These are phyloP conservation scores for Platanus orientalis DNA, from an alignment of 164 flowering plant genomes.

Conservation along the genomic window DNA sequence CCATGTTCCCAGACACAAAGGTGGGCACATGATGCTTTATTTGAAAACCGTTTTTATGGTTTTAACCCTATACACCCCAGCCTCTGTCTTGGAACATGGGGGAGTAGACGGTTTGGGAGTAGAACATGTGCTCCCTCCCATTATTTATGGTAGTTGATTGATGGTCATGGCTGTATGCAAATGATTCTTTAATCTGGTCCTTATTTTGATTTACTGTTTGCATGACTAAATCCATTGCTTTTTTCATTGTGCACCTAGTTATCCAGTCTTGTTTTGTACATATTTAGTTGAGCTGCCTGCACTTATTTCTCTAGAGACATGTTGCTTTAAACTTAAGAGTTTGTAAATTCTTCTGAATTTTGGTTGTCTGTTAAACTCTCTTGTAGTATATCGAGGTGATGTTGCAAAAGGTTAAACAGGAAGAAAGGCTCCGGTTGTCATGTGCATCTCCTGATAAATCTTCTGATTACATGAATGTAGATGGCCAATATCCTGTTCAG, in stretches of 20 bases:
- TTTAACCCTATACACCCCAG: too few species aligned
- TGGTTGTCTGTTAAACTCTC: conserved; percentile 5
- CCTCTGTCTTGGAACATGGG: too few species aligned
- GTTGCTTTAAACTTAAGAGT: neutral
- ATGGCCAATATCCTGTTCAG: conserved; percentile 27
- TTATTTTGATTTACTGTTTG: too few species aligned
- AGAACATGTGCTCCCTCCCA: too few species aligned
- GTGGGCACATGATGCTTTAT: too few species aligned
- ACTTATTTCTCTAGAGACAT: neutral
- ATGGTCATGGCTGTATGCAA: neutral
- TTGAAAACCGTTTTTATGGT: too few species aligned
- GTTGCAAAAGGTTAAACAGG: conserved; percentile 46
- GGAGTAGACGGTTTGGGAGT: too few species aligned
- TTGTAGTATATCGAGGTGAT: conserved; percentile 41
- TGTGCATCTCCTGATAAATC: conserved; percentile 29
- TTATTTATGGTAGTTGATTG: neutral
- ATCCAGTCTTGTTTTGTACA: neutral
- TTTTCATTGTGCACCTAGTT: neutral
- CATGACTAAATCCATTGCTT: neutral
- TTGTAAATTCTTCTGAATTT: conserved; percentile 9
- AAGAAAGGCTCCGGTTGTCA: conserved; percentile 36
- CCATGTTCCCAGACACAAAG: too few species aligned
- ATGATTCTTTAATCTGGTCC: neutral
- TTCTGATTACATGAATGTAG: conserved; percentile 29
- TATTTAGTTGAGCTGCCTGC: neutral